Conservation (phyloP, 495 filamentous ascomycete genomes). For the Aspergillus sclerotioniger region DNA sequence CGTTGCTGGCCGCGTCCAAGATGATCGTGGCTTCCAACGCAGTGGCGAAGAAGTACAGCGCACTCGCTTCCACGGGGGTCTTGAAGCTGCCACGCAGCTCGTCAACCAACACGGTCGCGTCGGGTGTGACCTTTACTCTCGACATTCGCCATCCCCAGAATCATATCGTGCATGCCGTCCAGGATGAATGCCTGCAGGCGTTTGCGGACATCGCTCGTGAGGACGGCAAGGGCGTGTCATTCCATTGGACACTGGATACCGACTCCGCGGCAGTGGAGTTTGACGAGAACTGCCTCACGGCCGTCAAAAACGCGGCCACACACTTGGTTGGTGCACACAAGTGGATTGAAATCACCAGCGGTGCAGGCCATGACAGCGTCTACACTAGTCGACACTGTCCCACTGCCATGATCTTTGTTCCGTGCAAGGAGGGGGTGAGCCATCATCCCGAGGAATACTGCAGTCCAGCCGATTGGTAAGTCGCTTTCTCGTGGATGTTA, state of each 20-base stretch:
- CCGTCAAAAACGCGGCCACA: conserved; percentile 56
- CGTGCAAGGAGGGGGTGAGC: conserved; percentile 58
- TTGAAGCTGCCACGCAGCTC: conserved; percentile 56
- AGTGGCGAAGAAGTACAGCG: conserved; percentile 49
- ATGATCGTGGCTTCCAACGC: conserved; percentile 64
- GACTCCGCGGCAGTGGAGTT: conserved; percentile 63
- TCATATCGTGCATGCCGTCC: conserved; percentile 50
- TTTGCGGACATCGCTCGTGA: conserved; percentile 52
- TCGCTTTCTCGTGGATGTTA: conserved; percentile 6
- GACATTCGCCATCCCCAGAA: conserved; percentile 66
- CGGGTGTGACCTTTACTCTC: conserved; percentile 62
- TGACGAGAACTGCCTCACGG: conserved; percentile 59
- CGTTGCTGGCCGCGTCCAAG: conserved; percentile 61
- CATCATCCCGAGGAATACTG: conserved; percentile 62
- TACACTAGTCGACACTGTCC: conserved; percentile 55
- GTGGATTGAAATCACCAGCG: conserved; percentile 47
- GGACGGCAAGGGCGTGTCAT: conserved; percentile 46
- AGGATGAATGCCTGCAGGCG: conserved; percentile 39
- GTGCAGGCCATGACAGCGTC: conserved; percentile 61
- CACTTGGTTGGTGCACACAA: conserved; percentile 37
- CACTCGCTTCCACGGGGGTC: conserved; percentile 66
- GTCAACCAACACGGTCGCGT: conserved; percentile 69
- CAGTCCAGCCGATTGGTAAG: conserved; percentile 53
- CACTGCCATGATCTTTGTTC: conserved; percentile 64
- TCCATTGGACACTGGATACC: conserved; percentile 53